A percentile compares a stretch with the other conserved stretches of the same genome.
Evolutionary conservation across 2,329 filamentous ascomycete genomes (phyloP).

Genomic region (Macrophomina tecta): DNA sequence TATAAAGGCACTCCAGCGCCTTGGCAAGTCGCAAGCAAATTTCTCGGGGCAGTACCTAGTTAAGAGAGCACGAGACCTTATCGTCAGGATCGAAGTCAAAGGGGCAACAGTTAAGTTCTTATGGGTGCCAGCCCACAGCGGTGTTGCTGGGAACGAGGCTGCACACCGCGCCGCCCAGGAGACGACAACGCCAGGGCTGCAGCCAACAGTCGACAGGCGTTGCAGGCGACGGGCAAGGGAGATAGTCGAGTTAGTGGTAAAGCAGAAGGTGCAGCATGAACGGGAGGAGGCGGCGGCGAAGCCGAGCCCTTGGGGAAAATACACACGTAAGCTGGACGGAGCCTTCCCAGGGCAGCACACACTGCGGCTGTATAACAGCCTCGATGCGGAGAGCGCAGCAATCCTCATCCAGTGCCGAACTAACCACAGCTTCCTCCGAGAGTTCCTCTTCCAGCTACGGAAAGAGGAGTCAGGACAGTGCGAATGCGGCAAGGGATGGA

Average conservation of each 20-base stretch:
- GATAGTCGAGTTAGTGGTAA: not conserved
- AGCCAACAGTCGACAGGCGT: too few species aligned
- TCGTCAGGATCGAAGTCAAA: not conserved
- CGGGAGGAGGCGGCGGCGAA: not conserved
- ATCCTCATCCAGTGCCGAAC: not conserved
- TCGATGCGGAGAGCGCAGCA: not conserved
- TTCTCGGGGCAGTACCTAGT: not conserved
- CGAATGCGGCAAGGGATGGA: too few species aligned
- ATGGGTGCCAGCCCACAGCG: not conserved
- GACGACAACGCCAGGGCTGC: not conserved
- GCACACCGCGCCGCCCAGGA: not conserved
- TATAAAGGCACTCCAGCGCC: not conserved
- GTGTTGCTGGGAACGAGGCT: not conserved
- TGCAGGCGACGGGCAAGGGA: not conserved
- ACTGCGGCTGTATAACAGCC: constrained; percentile 1
- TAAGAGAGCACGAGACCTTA: not conserved
- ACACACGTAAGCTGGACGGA: not conserved
- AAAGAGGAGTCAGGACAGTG: too few species aligned
- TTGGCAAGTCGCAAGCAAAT: not conserved
- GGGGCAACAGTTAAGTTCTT: not conserved
- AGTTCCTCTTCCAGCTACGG: too few species aligned
- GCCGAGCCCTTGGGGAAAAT: too few species aligned
- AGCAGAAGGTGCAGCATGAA: not conserved
- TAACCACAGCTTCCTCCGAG: too few species aligned
- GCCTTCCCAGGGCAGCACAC: not conserved